Conservation (phyloP, 148 eudicot genomes). For the Spergularia marina region DNA sequence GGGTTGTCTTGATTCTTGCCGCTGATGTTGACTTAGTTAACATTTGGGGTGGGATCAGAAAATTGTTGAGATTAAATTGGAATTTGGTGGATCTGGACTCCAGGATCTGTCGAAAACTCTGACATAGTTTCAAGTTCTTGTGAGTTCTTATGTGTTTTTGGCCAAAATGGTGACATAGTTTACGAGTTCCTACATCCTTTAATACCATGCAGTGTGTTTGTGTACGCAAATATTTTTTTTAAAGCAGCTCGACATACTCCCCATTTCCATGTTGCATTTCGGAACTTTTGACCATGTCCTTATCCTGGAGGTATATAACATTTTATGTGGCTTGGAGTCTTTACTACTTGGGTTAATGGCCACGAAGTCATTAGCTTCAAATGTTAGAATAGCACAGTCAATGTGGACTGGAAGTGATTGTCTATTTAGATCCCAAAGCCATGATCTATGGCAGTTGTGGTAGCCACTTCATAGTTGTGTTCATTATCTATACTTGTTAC, state of each 20-base stretch:
- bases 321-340: background rate
- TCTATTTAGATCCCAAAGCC: background rate
- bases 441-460: background rate
- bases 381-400: background rate
- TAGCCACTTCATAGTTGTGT: background rate
- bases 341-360: background rate
- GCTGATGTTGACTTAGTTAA: too few relatives aligned
- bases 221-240: too few relatives aligned
- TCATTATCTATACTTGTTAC: background rate
- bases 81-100: too few relatives aligned
- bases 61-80: too few relatives aligned
- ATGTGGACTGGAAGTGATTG: background rate
- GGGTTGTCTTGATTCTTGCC: too few relatives aligned
- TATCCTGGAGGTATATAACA: background rate
- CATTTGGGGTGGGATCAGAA: too few relatives aligned
- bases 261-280: background rate
- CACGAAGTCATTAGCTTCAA: background rate
- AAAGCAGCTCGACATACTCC: background rate
- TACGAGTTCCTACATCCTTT: too few relatives aligned
- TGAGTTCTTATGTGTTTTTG: too few relatives aligned
- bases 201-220: too few relatives aligned
- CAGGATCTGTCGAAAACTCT: too few relatives aligned
- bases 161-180: too few relatives aligned
- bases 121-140: too few relatives aligned
- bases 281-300: background rate